Base-by-base conservation (phyloP, 2,329 filamentous ascomycete species). In the Eutypa lata region DNA sequence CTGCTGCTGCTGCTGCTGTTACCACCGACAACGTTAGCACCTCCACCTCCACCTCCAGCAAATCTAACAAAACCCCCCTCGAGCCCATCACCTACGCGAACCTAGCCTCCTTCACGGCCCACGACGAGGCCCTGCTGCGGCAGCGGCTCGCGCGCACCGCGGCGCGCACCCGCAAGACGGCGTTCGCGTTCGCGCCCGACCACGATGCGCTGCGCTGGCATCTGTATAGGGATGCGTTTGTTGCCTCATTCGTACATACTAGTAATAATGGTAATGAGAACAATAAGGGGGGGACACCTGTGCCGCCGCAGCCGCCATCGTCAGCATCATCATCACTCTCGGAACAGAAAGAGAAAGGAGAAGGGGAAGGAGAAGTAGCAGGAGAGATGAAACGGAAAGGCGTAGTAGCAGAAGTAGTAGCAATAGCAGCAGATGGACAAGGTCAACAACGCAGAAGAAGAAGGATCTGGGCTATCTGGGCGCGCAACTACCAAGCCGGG, bases 401-500 rank as follows among this genome's bases (percentile, higher is more conserved):
- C 14, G 90, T 89, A 2, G 76, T 91, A 1, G 83, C 86, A 43
- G 90, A 89, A 2, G 76, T 91, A 1, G 83, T 86, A 43, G 73
- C 73, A 3, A 52, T 54, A 7, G 48, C 21, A 16, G 21, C 26
- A 19, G 21, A 35, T 13, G 44, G 43, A 2, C 8, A 7, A 67
- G 73, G n/a, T n/a, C n/a, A n/a, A n/a, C n/a, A n/a, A n/a, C n/a
- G n/a, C n/a, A 71, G 6, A 79, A 78, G 10, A 75, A 75, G 18
- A n/a, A 80, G 85, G n/a, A 76, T 90, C 19, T 93, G 89, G 89
- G 87, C 83, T 38, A 75, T 88, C 49, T 93, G 88, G 87, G 83
- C 81, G 13, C 77, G 87, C 10, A 82, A 79, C 47, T 91, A 84
- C 73, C 84, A 84, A 59, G 78, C 77, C 13, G 75, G 81, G 13